Base-by-base conservation (phyloP, 176 grass and related monocot genomes). In the Puya raimondii region DNA sequence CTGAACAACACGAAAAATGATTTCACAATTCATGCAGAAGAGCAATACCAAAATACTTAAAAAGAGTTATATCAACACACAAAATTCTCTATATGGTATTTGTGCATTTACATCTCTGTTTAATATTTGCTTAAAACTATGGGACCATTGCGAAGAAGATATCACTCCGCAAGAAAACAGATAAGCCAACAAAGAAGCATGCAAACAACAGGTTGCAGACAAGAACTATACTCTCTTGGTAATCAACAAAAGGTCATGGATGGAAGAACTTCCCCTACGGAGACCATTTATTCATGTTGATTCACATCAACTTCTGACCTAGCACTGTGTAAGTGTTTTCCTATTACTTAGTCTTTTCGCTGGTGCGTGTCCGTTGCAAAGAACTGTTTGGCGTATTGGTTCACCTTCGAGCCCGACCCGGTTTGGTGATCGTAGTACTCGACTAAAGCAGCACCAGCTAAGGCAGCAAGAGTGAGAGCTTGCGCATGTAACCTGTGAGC, bases 371-470 rank as follows among this genome's bases (percentile, higher is more conserved):
- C 85, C 3, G 67, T 14, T 23, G 82, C 56, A 11, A 87, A 48
- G 9, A 78, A 80, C 86, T 91, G 81, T 26, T 89, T 89, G 5
- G 86, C 76, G 9, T 89, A 96, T 49, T 76, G 86, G 56, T 96
- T 82, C 61, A 82, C 88, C 18, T 79, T 87, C 13, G 92, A 87
- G 16, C 80, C 85, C 65, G 88, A 80, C 53, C 86, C 86, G 26
- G 78, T 71, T 6, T 80, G 76, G 65, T 96, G 92, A 22, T 96
- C 88, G 12, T 96, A 96, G 76, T 96, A 96, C 70, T 92, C 88
- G 48, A 96, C 92, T 12, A 84, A 58, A 1, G 88, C 92, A 13
- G 88, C 91, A 9, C 92, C 86, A 27, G 76, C 88, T 72, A 96
- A 87, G 47, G 92, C 88, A 12, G 86, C 92, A 74, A 96, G 53